Evolutionary conservation across 805 yeast species (phyloP).

Genomic region (Metschnikowia reukaufii): DNA sequence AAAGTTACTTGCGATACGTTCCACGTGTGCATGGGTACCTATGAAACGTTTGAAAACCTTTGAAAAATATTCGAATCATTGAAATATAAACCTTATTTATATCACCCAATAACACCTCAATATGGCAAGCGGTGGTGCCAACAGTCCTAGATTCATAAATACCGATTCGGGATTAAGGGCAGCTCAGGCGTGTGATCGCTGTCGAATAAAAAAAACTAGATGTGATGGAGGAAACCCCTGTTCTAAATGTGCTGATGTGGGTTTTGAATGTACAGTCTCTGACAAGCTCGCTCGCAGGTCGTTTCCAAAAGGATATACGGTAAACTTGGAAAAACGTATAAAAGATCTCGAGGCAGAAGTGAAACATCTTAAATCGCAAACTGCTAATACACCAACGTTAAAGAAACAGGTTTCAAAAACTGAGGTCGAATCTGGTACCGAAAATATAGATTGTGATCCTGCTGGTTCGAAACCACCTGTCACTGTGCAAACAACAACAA

Average conservation of each 20-base stretch:
- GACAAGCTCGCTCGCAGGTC: conserved; percentile 76
- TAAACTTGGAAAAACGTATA: conserved; percentile 63
- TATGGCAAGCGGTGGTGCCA: not conserved
- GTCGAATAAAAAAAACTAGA: conserved; percentile 72
- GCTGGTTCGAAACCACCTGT: too few relatives aligned
- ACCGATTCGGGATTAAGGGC: conserved; percentile 50
- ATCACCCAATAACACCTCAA: too few relatives aligned
- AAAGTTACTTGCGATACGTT: not conserved
- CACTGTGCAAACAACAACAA: conserved; percentile 24
- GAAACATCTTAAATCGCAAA: conserved; percentile 10
- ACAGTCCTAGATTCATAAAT: conserved; percentile 27
- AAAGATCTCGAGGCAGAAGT: conserved; percentile 57
- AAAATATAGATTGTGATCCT: not conserved
- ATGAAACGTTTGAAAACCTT: too few relatives aligned
- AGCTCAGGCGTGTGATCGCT: conserved; percentile 80
- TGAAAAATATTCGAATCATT: too few relatives aligned
- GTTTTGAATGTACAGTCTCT: conserved; percentile 67
- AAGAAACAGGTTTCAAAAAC: not conserved
- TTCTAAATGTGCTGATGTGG: conserved; percentile 62
- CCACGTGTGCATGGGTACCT: not conserved
- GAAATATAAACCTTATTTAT: too few relatives aligned
- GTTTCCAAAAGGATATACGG: conserved; percentile 80
- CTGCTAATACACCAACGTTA: not conserved
- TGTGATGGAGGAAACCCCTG: conserved; percentile 77
- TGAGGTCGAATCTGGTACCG: not conserved